Percentiles rank a stretch among this genome's conserved stretches.
Conservation (phyloP, 345 rosid species). For the Eutrema heterophyllum region DNA sequence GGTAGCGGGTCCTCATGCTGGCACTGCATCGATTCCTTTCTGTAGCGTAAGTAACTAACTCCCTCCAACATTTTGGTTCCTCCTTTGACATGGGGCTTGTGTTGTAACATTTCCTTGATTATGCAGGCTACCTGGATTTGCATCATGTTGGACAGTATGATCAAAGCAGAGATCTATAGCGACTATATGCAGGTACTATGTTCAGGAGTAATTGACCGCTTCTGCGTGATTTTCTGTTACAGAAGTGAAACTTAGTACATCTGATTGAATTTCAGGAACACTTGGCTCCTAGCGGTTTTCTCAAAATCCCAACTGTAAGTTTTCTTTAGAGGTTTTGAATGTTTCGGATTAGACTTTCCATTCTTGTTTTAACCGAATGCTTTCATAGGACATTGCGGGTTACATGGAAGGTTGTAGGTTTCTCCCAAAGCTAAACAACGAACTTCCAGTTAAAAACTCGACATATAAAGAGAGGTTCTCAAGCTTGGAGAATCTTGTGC, state of each 20-base stretch:
- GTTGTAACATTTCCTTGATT: neutral
- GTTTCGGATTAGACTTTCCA: neutral
- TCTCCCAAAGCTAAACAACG: constrained; percentile 73
- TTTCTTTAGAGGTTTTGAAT: neutral
- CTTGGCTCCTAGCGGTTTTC: constrained; percentile 73
- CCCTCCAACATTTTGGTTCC: neutral
- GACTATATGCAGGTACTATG: constrained; percentile 53
- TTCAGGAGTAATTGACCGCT: neutral
- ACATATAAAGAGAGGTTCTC: constrained; percentile 67
- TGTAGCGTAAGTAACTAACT: constrained; percentile 57
- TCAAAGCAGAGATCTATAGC: constrained; percentile 63
- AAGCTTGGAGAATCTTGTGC: constrained; percentile 64
- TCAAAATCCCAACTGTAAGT: constrained; percentile 84
- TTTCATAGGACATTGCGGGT: constrained; percentile 31
- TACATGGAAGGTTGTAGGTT: constrained; percentile 61
- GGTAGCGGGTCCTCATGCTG: constrained; percentile 82
- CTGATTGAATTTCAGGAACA: constrained; percentile 68
- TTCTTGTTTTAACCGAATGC: constrained; percentile 10
- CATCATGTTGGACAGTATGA: constrained; percentile 54
- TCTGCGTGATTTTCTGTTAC: neutral
- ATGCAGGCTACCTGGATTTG: constrained; percentile 55
- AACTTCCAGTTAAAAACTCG: constrained; percentile 44
- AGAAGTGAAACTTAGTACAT: neutral
- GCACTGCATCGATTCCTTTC: constrained; percentile 76
- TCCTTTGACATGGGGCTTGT: neutral